These are phyloP conservation scores for Epichloe gansuensis DNA, from an alignment of 2,329 filamentous ascomycete genomes.

Conservation along the genomic window DNA sequence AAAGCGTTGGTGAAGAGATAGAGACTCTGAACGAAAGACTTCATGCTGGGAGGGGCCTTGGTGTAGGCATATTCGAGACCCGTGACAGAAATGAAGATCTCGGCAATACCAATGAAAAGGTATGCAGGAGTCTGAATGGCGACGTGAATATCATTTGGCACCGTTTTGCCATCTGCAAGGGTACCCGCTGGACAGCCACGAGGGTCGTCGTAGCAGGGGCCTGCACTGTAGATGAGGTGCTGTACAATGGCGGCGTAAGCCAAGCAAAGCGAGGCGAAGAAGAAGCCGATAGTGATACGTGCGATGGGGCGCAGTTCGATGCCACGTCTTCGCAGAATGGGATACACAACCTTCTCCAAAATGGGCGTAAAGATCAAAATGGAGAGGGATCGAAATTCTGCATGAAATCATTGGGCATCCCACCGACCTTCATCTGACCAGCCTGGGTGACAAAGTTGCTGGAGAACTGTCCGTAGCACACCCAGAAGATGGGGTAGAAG, in stretches of 20 bases:
- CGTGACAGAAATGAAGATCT: conserved; percentile 55
- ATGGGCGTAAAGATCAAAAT: conserved; percentile 56
- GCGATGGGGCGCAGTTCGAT: conserved; percentile 54
- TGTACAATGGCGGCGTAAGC: conserved; percentile 48
- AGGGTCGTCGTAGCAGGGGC: conserved; percentile 37
- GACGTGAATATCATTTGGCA: conserved; percentile 37
- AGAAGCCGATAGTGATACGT: conserved; percentile 54
- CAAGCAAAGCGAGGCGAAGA: conserved; percentile 40
- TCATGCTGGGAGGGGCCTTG: conserved; percentile 59
- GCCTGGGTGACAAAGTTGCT: conserved; percentile 55
- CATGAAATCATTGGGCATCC: conserved; percentile 59
- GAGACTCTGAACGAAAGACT: conserved; percentile 47
- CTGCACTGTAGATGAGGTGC: conserved; percentile 43
- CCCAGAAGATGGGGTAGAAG: conserved; percentile 56
- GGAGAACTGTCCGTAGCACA: conserved; percentile 56
- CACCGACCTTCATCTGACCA: conserved; percentile 43
- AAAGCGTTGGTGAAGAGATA: conserved; percentile 49
- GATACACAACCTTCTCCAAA: conserved; percentile 50
- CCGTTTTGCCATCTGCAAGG: conserved; percentile 13
- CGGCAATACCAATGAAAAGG: conserved; percentile 43
- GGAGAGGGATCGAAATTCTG: conserved; percentile 54
- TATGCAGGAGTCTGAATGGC: conserved; percentile 43
- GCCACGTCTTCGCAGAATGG: conserved; percentile 40
- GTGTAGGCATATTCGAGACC: conserved; percentile 63
- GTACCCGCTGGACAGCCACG: conserved; percentile 24